These are phyloP conservation scores for Berberis vulgaris DNA, from an alignment of 164 flowering plant species.

Conservation along the genomic window DNA sequence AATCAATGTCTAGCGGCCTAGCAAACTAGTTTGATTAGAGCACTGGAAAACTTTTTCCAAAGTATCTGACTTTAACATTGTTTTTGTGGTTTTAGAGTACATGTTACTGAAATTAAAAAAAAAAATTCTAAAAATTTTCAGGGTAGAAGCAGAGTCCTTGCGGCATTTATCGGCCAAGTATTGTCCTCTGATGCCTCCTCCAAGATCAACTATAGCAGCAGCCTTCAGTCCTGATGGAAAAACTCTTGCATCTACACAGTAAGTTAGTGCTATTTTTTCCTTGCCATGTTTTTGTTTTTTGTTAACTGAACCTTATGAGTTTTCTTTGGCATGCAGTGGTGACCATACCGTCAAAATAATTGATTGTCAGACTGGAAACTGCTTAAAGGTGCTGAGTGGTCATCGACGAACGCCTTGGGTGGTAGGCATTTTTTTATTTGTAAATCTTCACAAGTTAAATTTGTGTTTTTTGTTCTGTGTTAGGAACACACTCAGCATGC, in stretches of 20 bases:
- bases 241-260: conserved; percentile 96
- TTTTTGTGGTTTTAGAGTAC: not conserved
- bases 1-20: too few relatives aligned
- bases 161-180: conserved; percentile 73
- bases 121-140: conserved; percentile 12
- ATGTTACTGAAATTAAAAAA: not conserved
- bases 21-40: too few relatives aligned
- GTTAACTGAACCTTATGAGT: not conserved
- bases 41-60: too few relatives aligned
- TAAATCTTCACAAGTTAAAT: too few relatives aligned
- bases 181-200: conserved; percentile 81
- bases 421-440: conserved; percentile 38
- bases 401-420: conserved; percentile 99
- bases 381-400: conserved; percentile 86
- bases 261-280: conserved; percentile 16
- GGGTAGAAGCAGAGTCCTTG: conserved; percentile 88
- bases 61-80: too few relatives aligned
- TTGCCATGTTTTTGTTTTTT: not conserved
- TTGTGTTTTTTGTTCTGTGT: too few relatives aligned
- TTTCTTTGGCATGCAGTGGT: conserved; percentile 50
- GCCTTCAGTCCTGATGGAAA: conserved; percentile 94
- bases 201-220: conserved; percentile 97
- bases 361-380: conserved; percentile 75
- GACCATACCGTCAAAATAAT: conserved; percentile 96
- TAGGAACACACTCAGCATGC: too few relatives aligned